Evolutionary conservation across 805 yeast species (phyloP).

Genomic region (Candida oleophila): DNA sequence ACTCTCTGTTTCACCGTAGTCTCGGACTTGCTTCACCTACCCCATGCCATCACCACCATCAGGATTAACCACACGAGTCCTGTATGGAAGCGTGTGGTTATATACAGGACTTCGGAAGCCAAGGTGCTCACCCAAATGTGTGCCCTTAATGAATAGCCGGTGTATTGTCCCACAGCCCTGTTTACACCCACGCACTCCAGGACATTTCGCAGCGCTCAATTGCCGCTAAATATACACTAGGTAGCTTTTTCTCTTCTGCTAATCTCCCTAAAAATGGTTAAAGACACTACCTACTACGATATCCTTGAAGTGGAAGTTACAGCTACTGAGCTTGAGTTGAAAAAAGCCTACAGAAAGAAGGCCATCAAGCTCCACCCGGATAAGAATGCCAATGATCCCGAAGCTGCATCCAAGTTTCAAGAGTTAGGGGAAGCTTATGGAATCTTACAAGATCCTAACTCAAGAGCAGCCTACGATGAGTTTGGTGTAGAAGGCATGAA

Average conservation of each 20-base stretch:
- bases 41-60: no score
- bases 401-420: slow-evolving; percentile 86
- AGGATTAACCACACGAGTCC: no score
- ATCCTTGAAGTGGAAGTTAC: slow-evolving; percentile 62
- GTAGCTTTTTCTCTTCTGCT: no score
- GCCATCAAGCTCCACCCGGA: slow-evolving; percentile 94
- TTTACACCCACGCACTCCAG: neutral
- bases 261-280: slow-evolving; percentile 79
- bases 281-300: slow-evolving; percentile 87
- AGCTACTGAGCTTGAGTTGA: slow-evolving; percentile 80
- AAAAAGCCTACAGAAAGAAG: slow-evolving; percentile 87
- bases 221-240: neutral
- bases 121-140: no score
- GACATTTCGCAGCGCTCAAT: neutral
- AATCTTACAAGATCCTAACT: slow-evolving; percentile 69
- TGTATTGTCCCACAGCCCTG: neutral
- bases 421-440: slow-evolving; percentile 67
- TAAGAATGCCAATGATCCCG: slow-evolving; percentile 91
- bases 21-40: no score
- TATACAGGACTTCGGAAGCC: no score
- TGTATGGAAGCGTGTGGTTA: no score
- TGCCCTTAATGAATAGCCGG: no score
- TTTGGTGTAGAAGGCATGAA: slow-evolving; percentile 56
- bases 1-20: no score
- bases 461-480: slow-evolving; percentile 76